These are phyloP conservation scores for Henningerozyma blattae DNA, from an alignment of 805 yeast genomes.

Conservation along the genomic window DNA sequence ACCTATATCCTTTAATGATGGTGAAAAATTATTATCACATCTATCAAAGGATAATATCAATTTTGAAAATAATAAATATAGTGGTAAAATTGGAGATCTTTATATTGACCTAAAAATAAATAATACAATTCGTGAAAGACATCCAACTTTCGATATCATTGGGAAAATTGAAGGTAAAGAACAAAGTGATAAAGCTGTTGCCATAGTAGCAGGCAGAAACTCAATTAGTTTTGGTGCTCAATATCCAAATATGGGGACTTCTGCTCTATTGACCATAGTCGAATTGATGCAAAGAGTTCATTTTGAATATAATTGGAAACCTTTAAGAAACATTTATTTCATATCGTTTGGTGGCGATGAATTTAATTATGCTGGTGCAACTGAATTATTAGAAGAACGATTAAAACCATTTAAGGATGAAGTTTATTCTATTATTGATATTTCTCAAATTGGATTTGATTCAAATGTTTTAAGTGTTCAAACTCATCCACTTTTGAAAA, in stretches of 20 bases:
- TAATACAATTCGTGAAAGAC: slow-evolving; percentile 37
- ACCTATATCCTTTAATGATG: slow-evolving; percentile 66
- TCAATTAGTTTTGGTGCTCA: slow-evolving; percentile 61
- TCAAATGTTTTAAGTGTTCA: slow-evolving; percentile 38
- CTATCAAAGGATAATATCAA: slow-evolving; percentile 14
- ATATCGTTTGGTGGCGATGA: slow-evolving; percentile 72
- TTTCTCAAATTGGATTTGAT: slow-evolving; percentile 29
- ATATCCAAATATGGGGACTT: slow-evolving; percentile 61
- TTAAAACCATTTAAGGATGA: slow-evolving; percentile 39
- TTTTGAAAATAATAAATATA: slow-evolving; percentile 7
- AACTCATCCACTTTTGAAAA: slow-evolving; percentile 50
- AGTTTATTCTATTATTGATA: slow-evolving; percentile 60
- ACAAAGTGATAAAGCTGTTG: slow-evolving; percentile 54
- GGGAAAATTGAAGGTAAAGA: slow-evolving; percentile 75
- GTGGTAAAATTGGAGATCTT: slow-evolving; percentile 11
- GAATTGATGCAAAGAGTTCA: slow-evolving; percentile 54
- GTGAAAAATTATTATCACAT: slow-evolving; percentile 26
- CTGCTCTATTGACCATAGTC: slow-evolving; percentile 54
- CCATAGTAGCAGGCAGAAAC: slow-evolving; percentile 76
- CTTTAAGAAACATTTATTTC: slow-evolving; percentile 72
- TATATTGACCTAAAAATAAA: slow-evolving; percentile 23
- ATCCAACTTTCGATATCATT: slow-evolving; percentile 63
- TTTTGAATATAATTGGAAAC: slow-evolving; percentile 59
- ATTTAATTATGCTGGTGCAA: slow-evolving; percentile 69
- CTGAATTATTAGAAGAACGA: slow-evolving; percentile 56